Percentiles rank a stretch among this genome's conserved stretches.
Evolutionary conservation across 2,329 filamentous ascomycete species (phyloP).

Genomic region (Microascus cirrosus): DNA sequence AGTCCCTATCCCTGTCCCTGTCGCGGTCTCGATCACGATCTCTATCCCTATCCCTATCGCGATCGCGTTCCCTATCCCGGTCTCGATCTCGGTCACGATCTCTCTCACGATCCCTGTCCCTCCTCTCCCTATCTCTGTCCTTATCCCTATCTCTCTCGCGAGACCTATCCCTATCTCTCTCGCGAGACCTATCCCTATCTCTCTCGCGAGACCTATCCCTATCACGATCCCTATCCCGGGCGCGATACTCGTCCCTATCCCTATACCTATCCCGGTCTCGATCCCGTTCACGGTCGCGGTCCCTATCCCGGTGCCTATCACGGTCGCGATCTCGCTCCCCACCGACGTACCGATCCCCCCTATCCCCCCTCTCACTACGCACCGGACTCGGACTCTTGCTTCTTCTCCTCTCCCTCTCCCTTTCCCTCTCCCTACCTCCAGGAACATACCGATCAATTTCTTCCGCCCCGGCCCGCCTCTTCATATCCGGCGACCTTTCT

Average conservation of each 20-base stretch:
- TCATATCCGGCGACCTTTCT: constrained; percentile 32
- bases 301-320: constrained; percentile 15
- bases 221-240: constrained; percentile 14
- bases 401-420: constrained; percentile 22
- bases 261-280: constrained; percentile 20
- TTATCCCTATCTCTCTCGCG: constrained; percentile 16
- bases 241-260: constrained; percentile 10
- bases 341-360: constrained; percentile 18
- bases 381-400: constrained; percentile 1
- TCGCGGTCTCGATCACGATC: constrained; percentile 10
- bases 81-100: constrained; percentile 16
- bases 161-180: constrained; percentile 12
- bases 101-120: constrained; percentile 15
- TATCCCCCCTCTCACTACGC: constrained; percentile 11
- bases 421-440: constrained; percentile 17
- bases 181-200: constrained; percentile 14
- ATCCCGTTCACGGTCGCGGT: constrained; percentile 15
- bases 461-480: constrained; percentile 13
- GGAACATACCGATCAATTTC: constrained; percentile 34
- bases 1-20: constrained; percentile 13
- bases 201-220: constrained; percentile 14
- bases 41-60: constrained; percentile 19
- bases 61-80: constrained; percentile 15
- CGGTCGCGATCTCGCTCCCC: constrained; percentile 19
- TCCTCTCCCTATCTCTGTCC: constrained; percentile 14